Evolutionary conservation across 176 grass and related monocot species (phyloP).

Genomic region (Dactylis glomerata): DNA sequence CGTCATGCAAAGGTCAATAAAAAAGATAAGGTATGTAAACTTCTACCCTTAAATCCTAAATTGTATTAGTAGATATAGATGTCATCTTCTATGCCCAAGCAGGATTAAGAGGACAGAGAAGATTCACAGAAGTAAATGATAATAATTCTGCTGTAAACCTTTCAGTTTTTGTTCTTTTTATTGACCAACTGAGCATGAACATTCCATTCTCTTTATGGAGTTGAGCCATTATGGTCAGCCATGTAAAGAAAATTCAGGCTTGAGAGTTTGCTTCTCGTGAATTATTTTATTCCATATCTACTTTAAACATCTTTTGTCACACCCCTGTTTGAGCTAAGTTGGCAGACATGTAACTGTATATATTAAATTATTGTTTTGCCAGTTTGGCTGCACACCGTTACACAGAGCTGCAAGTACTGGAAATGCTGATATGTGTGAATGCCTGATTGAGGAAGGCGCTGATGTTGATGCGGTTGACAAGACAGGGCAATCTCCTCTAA

Average conservation of each 20-base stretch:
- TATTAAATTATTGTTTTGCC: conserved; percentile 22
- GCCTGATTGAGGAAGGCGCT: conserved; percentile 94
- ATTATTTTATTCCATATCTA: background rate
- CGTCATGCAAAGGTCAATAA: conserved; percentile 81
- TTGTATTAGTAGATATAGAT: background rate
- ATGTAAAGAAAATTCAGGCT: background rate
- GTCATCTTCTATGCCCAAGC: background rate
- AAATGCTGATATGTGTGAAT: conserved; percentile 72
- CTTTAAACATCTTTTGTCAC: background rate
- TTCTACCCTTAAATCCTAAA: too few relatives aligned
- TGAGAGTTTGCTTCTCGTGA: background rate
- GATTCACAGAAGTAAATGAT: background rate
- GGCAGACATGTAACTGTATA: background rate
- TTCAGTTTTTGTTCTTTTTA: background rate
- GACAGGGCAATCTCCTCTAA: conserved; percentile 71
- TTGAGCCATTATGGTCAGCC: background rate
- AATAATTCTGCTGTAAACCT: background rate
- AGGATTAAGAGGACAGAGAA: background rate
- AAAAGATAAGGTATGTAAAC: conserved; percentile 77
- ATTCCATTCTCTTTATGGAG: background rate
- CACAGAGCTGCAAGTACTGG: conserved; percentile 97
- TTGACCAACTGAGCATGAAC: background rate
- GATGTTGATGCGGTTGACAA: conserved; percentile 74
- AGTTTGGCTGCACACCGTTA: conserved; percentile 84
- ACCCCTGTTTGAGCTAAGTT: background rate